phyloP scores from a whole-genome alignment of 2,329 filamentous ascomycete species.

The Colletotrichum cuscutae region DNA sequence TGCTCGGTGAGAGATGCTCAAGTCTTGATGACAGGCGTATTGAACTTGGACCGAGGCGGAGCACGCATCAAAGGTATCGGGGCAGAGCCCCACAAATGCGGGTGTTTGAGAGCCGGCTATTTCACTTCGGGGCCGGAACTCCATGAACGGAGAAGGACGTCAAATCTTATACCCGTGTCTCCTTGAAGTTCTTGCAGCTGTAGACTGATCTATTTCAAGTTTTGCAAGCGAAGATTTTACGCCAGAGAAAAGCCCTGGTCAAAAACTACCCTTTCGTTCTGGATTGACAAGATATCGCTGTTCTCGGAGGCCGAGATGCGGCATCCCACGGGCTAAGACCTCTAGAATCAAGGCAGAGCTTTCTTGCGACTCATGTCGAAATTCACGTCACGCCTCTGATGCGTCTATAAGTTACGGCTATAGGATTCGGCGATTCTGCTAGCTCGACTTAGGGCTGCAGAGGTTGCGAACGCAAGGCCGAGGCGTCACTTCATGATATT shows the following conservation, averaged over 20 bases:
- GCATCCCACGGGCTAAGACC: conserved; percentile 44
- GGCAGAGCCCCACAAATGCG: conserved; percentile 45
- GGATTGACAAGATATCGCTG: conserved; percentile 43
- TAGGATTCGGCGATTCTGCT: no score
- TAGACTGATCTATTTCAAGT: conserved; percentile 48
- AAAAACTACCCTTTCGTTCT: conserved; percentile 48
- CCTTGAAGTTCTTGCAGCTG: conserved; percentile 54
- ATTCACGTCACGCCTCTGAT: no score
- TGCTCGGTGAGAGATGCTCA: not conserved
- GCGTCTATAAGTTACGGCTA: not conserved
- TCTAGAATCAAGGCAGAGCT: conserved; percentile 38
- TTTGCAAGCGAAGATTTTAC: no score
- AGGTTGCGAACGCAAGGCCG: conserved; percentile 40
- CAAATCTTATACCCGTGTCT: conserved; percentile 42
- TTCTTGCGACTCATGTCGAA: conserved; percentile 37
- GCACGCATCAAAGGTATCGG: conserved; percentile 40
- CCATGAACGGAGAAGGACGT: conserved; percentile 39
- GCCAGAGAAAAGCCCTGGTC: conserved; percentile 13
- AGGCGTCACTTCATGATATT: conserved; percentile 50
- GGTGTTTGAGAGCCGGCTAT: conserved; percentile 48
- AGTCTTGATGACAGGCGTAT: not conserved
- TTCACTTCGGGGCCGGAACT: conserved; percentile 42
- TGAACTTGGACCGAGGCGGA: conserved; percentile 43
- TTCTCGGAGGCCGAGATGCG: conserved; percentile 50
- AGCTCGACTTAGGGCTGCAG: not conserved